Percentiles rank a stretch among this genome's conserved stretches.
Evolutionary conservation across 2,329 filamentous ascomycete genomes (phyloP).

Genomic region (Capronia americana): DNA sequence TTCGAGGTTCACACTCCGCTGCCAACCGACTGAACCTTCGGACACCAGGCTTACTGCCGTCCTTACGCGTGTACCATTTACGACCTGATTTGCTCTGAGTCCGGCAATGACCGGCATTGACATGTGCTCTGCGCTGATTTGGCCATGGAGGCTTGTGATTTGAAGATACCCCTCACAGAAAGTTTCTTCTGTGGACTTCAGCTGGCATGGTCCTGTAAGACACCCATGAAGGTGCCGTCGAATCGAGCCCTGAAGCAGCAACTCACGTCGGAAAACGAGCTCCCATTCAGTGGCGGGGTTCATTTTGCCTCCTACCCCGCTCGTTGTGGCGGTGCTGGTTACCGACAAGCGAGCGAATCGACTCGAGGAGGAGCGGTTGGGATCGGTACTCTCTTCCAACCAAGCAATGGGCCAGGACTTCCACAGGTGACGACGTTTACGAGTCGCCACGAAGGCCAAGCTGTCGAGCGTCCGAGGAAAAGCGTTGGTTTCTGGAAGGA

Average conservation of each 20-base stretch:
- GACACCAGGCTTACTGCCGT: neutral
- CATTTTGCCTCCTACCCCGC: neutral
- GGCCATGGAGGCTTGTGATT: neutral
- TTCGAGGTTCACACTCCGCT: conserved; percentile 39
- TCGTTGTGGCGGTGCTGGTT: neutral
- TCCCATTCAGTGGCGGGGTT: neutral
- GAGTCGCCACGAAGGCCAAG: neutral
- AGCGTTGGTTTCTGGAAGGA: neutral
- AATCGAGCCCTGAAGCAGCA: neutral
- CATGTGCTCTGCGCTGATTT: neutral
- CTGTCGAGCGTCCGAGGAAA: neutral
- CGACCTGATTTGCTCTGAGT: conserved; percentile 3
- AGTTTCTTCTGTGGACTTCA: neutral
- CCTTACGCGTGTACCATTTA: neutral
- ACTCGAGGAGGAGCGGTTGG: neutral
- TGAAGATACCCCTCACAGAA: conserved; percentile 2
- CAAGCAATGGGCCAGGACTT: neutral
- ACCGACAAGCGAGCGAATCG: neutral
- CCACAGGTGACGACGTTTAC: neutral
- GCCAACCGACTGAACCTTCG: conserved; percentile 33
- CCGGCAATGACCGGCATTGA: neutral
- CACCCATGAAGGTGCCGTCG: neutral
- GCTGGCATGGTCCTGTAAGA: neutral
- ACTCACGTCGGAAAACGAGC: neutral
- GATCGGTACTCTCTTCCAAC: too few species aligned